A percentile compares a stretch with the other conserved stretches of the same genome.
Evolutionary conservation across 129 eudicot genomes (phyloP).

Genomic region (Flaveria ramosissima): DNA sequence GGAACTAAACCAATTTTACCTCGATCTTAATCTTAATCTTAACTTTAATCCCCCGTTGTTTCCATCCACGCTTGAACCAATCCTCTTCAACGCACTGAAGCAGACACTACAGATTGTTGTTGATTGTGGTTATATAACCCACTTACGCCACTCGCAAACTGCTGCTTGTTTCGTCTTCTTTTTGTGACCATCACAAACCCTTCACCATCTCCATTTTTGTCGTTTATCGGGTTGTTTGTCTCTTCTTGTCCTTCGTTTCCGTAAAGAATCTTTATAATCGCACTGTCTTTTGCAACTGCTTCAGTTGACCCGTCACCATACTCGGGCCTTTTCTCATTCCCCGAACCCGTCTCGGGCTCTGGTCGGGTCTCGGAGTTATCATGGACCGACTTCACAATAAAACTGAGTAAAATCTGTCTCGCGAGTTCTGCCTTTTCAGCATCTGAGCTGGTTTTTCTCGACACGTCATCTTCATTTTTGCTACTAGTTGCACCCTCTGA

Average conservation of each 20-base stretch:
- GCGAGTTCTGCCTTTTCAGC: slow-evolving; percentile 93
- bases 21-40: slow-evolving; percentile 15
- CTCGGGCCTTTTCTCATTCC: slow-evolving; percentile 42
- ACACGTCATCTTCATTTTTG: slow-evolving; percentile 47
- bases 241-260: slow-evolving; percentile 58
- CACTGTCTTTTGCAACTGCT: slow-evolving; percentile 75
- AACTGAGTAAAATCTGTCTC: slow-evolving; percentile 90
- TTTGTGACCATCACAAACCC: slow-evolving; percentile 88
- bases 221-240: slow-evolving; percentile 31
- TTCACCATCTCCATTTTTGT: slow-evolving; percentile 69
- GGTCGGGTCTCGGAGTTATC: slow-evolving; percentile 51
- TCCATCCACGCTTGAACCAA: slow-evolving; percentile 14
- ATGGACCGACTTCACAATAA: slow-evolving; percentile 82
- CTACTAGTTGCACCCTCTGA: slow-evolving; percentile 32
- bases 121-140: slow-evolving; percentile 56
- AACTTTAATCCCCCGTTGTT: neutral
- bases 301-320: slow-evolving; percentile 47
- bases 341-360: slow-evolving; percentile 37
- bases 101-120: slow-evolving; percentile 67
- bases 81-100: slow-evolving; percentile 73
- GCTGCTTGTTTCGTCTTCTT: slow-evolving; percentile 83
- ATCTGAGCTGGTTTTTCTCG: slow-evolving; percentile 60
- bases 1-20: neutral
- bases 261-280: slow-evolving; percentile 62
- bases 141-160: slow-evolving; percentile 58